Evolutionary conservation across 345 rosid species (phyloP).

Genomic region (Syzygium oleosum): DNA sequence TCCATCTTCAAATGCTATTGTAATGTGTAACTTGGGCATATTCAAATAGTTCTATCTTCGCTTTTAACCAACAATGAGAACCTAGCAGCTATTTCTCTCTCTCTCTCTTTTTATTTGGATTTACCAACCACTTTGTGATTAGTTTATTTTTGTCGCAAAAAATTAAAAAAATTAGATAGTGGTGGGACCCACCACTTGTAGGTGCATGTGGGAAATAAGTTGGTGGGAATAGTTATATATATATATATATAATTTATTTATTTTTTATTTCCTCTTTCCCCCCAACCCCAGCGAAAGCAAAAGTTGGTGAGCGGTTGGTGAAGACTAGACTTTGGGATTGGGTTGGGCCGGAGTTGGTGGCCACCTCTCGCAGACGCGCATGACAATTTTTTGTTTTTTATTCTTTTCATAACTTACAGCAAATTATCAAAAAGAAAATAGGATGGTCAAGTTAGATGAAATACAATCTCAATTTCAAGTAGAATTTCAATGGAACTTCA

Average conservation of each 20-base stretch:
- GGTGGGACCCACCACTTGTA: background rate
- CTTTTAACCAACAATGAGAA: too few relatives aligned
- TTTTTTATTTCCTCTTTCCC: background rate
- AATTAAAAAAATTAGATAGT: background rate
- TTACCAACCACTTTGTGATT: background rate
- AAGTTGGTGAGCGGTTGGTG: conserved; percentile 30
- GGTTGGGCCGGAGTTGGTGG: conserved; percentile 3
- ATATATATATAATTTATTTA: too few relatives aligned
- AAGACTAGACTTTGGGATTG: background rate
- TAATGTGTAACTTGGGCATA: background rate
- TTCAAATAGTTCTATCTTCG: background rate
- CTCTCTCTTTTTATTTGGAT: background rate
- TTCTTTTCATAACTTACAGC: background rate
- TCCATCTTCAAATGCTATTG: background rate
- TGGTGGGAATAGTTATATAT: background rate
- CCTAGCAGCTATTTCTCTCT: too few relatives aligned
- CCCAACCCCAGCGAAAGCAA: background rate
- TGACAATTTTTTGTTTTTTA: background rate
- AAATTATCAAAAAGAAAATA: background rate
- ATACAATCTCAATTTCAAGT: background rate
- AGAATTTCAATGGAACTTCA: rapidly evolving
- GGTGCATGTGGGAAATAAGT: background rate
- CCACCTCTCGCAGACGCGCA: conserved; percentile 7
- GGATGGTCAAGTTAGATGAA: background rate
- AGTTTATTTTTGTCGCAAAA: background rate